These are phyloP conservation scores for Naumovozyma castellii DNA, from an alignment of 805 yeast genomes.

Conservation along the genomic window DNA sequence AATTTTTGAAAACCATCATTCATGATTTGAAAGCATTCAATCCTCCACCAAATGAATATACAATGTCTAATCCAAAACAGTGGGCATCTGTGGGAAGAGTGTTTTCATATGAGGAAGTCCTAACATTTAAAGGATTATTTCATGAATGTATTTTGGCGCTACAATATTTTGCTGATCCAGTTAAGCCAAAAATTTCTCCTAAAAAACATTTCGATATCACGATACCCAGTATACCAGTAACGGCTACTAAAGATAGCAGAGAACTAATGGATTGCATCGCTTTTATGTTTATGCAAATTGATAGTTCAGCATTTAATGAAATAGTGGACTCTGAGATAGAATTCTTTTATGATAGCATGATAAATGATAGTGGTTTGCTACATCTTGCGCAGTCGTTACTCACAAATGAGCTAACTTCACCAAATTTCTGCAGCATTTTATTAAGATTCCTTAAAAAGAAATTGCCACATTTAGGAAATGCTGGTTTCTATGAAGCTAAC, in stretches of 20 bases:
- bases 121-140: slow-evolving; percentile 65
- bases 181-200: slow-evolving; percentile 17
- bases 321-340: slow-evolving; percentile 75
- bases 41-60: slow-evolving; percentile 58
- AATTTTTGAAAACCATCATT: slow-evolving; percentile 80
- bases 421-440: slow-evolving; percentile 79
- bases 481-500: slow-evolving; percentile 66
- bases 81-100: slow-evolving; percentile 86
- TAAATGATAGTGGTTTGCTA: slow-evolving; percentile 73
- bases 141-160: slow-evolving; percentile 79
- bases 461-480: slow-evolving; percentile 69
- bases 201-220: slow-evolving; percentile 47
- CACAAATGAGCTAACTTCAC: slow-evolving; percentile 89
- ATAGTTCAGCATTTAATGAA: slow-evolving; percentile 92
- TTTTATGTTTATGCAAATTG: slow-evolving; percentile 85
- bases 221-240: slow-evolving; percentile 75
- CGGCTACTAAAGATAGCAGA: slow-evolving; percentile 85
- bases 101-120: slow-evolving; percentile 75
- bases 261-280: slow-evolving; percentile 94
- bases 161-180: slow-evolving; percentile 51
- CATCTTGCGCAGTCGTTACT: slow-evolving; percentile 90
- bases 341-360: slow-evolving; percentile 65
- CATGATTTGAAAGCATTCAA: slow-evolving; percentile 84
- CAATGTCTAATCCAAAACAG: slow-evolving; percentile 41
- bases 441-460: slow-evolving; percentile 66